Evolutionary conservation across 768 basidiomycete genomes (phyloP), one percentile per base, ranked within the genome.

Genomic region (Suillus subaureus): DNA sequence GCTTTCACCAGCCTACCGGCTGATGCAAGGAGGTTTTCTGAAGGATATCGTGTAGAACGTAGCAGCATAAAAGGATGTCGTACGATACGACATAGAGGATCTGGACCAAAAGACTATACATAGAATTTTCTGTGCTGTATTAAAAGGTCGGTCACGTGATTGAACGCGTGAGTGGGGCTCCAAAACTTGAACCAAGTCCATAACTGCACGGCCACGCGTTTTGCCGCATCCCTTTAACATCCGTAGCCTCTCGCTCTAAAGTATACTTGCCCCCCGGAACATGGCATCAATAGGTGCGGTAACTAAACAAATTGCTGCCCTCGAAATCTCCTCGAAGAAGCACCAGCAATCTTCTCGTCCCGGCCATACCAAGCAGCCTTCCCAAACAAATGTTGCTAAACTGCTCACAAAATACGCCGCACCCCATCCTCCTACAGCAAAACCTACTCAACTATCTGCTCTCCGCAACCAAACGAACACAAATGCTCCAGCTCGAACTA

Each of bases 381-480:
- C 83, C 70, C 87, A 89, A 71, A 73, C 81, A 3, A 87, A 84
- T 69, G 88, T 92, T 31, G 80, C 88, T 15, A 93, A 92, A 74
- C 82, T 92, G 13, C 82, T 91, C 65, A 87, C 88, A 1, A 93
- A 93, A 78, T 92, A 84, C 69, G 89, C 88, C 12, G 84, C 89
- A 3, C 89, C 91, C 0, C 86, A 88, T 68, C 84, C 86, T 12
- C 81, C 81, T 64, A 37, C 70, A 35, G 69, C 71, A 15, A 78
- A 78, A 64, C 64, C 78, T 1, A 66, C 62, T 33, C 71, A 72
- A 31, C 81, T 79, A 39, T 86, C 79, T 55, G 80, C 83, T 33
- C 76, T 83, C 64, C 80, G 83, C 72, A 77, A 83, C 70, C 82
- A 74, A 64, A 66, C 73, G 21, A 70, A 73, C 57, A 16, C 70